Evolutionary conservation across 1,139 yeast genomes (phyloP).

Genomic region (Blastobotrys apis): DNA sequence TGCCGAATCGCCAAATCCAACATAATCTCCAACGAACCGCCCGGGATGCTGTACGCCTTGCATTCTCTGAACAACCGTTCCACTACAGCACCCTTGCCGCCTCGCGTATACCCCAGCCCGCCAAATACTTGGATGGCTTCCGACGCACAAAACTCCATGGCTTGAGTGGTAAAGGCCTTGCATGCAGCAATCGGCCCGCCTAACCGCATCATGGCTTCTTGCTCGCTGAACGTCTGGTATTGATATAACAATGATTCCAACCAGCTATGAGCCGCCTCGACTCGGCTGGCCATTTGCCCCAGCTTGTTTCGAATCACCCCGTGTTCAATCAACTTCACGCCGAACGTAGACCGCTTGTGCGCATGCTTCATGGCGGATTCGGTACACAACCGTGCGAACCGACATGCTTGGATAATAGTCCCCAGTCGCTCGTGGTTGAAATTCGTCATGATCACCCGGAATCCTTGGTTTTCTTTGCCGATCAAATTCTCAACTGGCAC

Average conservation of each 20-base stretch:
- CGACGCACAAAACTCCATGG: conserved; percentile 42
- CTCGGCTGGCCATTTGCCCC: conserved; percentile 41
- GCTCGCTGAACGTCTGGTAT: conserved; percentile 34
- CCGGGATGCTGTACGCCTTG: conserved; percentile 43
- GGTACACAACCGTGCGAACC: conserved; percentile 41
- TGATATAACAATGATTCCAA: conserved; percentile 39
- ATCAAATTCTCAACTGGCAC: conserved; percentile 43
- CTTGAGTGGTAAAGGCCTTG: conserved; percentile 42
- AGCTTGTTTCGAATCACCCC: conserved; percentile 43
- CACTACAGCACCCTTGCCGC: conserved; percentile 43
- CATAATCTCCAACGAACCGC: conserved; percentile 46
- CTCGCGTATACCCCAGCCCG: conserved; percentile 43
- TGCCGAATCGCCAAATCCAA: conserved; percentile 41
- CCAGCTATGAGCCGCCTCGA: conserved; percentile 40
- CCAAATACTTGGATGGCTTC: conserved; percentile 46
- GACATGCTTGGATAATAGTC: conserved; percentile 39
- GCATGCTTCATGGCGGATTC: conserved; percentile 43
- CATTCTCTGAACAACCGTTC: conserved; percentile 44
- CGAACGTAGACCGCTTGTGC: conserved; percentile 42
- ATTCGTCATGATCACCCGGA: conserved; percentile 43
- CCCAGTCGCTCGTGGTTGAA: conserved; percentile 45
- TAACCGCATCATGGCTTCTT: conserved; percentile 40
- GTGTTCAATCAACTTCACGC: conserved; percentile 41
- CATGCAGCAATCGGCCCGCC: conserved; percentile 45
- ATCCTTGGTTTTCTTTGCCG: conserved; percentile 43